Evolutionary conservation across 176 grass and related monocot genomes (phyloP), one percentile per base, ranked within the genome.

Genomic region (Bromus sterilis): DNA sequence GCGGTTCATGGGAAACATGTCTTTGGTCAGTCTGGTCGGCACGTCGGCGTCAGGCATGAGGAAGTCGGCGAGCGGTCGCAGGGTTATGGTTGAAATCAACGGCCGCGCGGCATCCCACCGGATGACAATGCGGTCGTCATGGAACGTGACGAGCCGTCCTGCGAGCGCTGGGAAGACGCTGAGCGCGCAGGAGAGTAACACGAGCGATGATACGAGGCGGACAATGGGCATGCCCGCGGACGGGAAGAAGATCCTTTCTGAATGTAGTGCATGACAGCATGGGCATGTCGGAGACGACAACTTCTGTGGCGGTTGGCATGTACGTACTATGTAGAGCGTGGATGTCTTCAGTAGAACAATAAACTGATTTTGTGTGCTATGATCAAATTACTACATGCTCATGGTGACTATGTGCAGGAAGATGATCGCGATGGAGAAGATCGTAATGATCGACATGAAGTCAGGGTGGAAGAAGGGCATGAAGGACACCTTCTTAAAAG

Each of bases 231-330:
- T 62, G 11, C 37, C 35, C 2, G 93, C 86, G 0, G 76, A 76
- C 14, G 83, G 66, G 71, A 93, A 96, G 77, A 96, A 91, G 4
- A 96, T 7, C 93, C 93, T 77, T 96, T 96, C 73, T 96, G 93
- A 58, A 96, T 96, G 67, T 93, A 96, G 71, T 96, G 90, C 93
- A 96, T 11, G 93, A 96, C 14, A 93, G 90, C 93, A 96, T 96
- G 30, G 93, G 93, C 32, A 96, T 86, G 86, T 96, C 93, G 13
- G 93, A 96, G 20, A 96, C 93, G 93, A 96, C 7, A 93, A 90
- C 72, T 75, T 88, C n/a, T n/a, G n/a, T n/a, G n/a, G n/a, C n/a
- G n/a, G n/a, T n/a, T n/a, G n/a, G n/a, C n/a, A n/a, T n/a, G n/a
- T n/a, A n/a, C n/a, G n/a, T n/a, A n/a, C n/a, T n/a, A n/a, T n/a